Base-by-base conservation (phyloP, 2,329 filamentous ascomycete species). In the Calonectria henricotiae region DNA sequence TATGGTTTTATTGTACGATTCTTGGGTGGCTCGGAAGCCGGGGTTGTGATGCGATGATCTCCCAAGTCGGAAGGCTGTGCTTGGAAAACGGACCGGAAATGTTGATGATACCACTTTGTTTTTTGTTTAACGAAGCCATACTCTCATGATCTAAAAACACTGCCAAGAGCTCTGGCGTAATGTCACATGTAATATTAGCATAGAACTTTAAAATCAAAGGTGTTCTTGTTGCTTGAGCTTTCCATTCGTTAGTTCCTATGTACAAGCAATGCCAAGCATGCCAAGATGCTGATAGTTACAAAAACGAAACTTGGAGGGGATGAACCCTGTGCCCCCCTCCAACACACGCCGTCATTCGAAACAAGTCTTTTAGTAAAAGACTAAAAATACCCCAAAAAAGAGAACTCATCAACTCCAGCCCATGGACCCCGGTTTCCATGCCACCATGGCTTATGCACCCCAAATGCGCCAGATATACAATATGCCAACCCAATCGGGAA, bases 401-500 rank as follows among this genome's bases (percentile, higher is more conserved):
- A 51, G 43, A 64, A 68, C 9, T 64, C 20, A 32, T 58, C 25
- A 74, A 78, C 77, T 77, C 76, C 77, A 62, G 63, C 71, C 75
- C 73, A 77, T 78, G 75, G 72, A 73, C 72, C 51, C 75, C 51
- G 65, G 51, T 63, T 25, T 62, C 66, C 72, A 68, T 60, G 63
- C 73, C 76, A 70, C 66, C 64, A 65, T 71, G 72, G 73, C 74
- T 67, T 69, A 77, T 73, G 75, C 73, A 72, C 73, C 70, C 67
- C 70, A 58, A 73, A 75, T 75, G 71, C 77, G 76, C 77, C 76
- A 54, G 62, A 71, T 74, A 77, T 78, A 75, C 73, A 77, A 76
- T 75, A 44, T 76, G 74, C 71, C 69, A 55, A 63, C 67, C 60
- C 54, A 65, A 67, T 69, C 73, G 62, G 73, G 67, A 75, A 65